These are phyloP conservation scores for Russula griseocarnosa DNA, from an alignment of 768 basidiomycete species.

Conservation along the genomic window DNA sequence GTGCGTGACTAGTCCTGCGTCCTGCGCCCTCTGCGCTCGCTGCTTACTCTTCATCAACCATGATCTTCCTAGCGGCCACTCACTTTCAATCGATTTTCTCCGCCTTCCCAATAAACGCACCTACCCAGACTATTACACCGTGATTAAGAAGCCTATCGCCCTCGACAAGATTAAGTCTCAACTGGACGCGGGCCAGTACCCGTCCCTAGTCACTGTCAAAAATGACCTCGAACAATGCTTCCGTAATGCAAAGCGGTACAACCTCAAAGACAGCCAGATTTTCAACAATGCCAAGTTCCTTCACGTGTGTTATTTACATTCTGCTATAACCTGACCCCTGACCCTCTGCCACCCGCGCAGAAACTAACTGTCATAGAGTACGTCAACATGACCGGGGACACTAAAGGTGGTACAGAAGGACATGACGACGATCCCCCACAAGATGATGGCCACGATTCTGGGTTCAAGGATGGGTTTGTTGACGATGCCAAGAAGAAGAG, in stretches of 20 bases:
- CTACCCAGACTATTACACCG: constrained; percentile 82
- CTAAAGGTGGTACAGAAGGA: constrained; percentile 37
- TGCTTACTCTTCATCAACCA: constrained; percentile 33
- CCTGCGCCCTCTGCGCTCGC: constrained; percentile 33
- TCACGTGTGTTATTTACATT: constrained; percentile 49
- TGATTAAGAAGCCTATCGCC: constrained; percentile 79
- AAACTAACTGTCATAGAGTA: constrained; percentile 49
- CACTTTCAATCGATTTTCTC: constrained; percentile 61
- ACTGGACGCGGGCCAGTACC: constrained; percentile 57
- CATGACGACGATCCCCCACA: constrained; percentile 33
- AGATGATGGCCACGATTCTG: constrained; percentile 39
- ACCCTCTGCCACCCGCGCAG: constrained; percentile 31
- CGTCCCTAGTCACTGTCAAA: constrained; percentile 61
- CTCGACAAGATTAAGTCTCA: constrained; percentile 85
- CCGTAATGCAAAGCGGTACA: constrained; percentile 77
- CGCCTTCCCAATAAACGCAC: constrained; percentile 64
- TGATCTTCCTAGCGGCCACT: constrained; percentile 49
- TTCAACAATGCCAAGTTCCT: constrained; percentile 80
- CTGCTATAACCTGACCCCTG: constrained; percentile 8
- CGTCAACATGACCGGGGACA: constrained; percentile 43
- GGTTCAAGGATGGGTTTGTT: constrained; percentile 42
- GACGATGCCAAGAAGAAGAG: constrained; percentile 52
- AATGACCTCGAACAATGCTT: constrained; percentile 76
- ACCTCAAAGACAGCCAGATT: constrained; percentile 72
- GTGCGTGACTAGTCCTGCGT: constrained; percentile 61